Percentiles rank a stretch among this genome's conserved stretches.
phyloP scores from a whole-genome alignment of 1,139 yeast species.

The Hansenula lynferdii region DNA sequence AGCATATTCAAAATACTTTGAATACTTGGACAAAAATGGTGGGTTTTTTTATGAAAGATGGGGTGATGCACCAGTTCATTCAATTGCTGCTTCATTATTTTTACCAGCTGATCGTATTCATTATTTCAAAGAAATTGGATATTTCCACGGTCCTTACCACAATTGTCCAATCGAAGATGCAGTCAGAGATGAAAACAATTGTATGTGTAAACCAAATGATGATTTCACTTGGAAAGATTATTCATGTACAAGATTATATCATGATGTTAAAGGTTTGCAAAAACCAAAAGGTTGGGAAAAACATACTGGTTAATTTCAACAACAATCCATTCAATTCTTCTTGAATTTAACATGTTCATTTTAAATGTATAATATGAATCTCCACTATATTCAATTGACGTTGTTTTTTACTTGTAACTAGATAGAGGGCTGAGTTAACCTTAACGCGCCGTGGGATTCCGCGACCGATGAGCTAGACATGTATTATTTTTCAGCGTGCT shows the following conservation, averaged over 20 bases:
- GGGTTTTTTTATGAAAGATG: slow-evolving; percentile 93
- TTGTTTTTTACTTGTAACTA: no score
- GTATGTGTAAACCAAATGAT: slow-evolving; percentile 68
- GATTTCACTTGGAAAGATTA: slow-evolving; percentile 80
- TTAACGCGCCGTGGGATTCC: no score
- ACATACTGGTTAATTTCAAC: slow-evolving; percentile 28
- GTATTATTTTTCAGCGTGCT: no score
- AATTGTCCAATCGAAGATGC: slow-evolving; percentile 72
- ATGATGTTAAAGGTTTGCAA: slow-evolving; percentile 51
- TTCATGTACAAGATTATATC: slow-evolving; percentile 77
- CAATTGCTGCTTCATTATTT: slow-evolving; percentile 74
- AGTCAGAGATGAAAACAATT: slow-evolving; percentile 48
- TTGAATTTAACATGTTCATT: neutral
- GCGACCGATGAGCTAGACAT: no score
- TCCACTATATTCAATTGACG: no score
- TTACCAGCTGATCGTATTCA: slow-evolving; percentile 63
- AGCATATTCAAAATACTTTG: slow-evolving; percentile 65
- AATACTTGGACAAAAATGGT: slow-evolving; percentile 68
- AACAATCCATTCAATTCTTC: neutral
- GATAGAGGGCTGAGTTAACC: no score
- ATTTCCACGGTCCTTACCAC: slow-evolving; percentile 76
- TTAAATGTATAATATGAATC: neutral
- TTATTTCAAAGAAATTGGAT: slow-evolving; percentile 79
- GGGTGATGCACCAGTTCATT: slow-evolving; percentile 96
- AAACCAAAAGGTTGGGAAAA: slow-evolving; percentile 80